Evolutionary conservation across 2,329 filamentous ascomycete genomes (phyloP).

Genomic region (Penicillium verrucosum): DNA sequence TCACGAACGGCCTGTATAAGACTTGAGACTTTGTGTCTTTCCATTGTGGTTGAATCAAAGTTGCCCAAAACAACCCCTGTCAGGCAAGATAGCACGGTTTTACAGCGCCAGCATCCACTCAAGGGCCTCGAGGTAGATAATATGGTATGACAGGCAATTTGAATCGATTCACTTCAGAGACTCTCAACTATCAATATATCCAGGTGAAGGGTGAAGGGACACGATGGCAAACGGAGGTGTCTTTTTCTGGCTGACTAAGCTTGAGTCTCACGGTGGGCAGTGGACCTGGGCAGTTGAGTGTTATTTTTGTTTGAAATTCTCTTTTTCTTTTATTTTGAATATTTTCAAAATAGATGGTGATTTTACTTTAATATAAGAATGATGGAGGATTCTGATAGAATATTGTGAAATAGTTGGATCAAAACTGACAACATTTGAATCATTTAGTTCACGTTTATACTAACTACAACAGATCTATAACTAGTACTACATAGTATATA

Average conservation of each 20-base stretch:
- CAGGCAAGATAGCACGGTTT: not conserved
- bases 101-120: constrained; percentile 1
- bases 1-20: constrained; percentile 23
- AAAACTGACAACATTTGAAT: not conserved
- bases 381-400: not conserved
- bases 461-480: not conserved
- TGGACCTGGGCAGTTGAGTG: too few species aligned
- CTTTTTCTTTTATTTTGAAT: not conserved
- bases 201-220: not conserved
- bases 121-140: not conserved
- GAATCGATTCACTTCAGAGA: not conserved
- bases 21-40: constrained; percentile 15
- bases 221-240: not conserved
- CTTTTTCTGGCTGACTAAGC: constrained; percentile 4
- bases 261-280: not conserved
- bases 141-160: not conserved
- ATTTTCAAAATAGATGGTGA: not conserved
- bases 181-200: not conserved
- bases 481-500: too few species aligned
- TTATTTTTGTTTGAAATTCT: too few species aligned
- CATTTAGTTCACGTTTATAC: not conserved
- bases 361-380: not conserved
- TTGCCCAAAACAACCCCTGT: not conserved
- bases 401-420: not conserved
- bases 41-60: constrained; percentile 14